These are phyloP conservation scores for Pseudocercospora ulei DNA, from an alignment of 2,329 filamentous ascomycete genomes.

Conservation along the genomic window DNA sequence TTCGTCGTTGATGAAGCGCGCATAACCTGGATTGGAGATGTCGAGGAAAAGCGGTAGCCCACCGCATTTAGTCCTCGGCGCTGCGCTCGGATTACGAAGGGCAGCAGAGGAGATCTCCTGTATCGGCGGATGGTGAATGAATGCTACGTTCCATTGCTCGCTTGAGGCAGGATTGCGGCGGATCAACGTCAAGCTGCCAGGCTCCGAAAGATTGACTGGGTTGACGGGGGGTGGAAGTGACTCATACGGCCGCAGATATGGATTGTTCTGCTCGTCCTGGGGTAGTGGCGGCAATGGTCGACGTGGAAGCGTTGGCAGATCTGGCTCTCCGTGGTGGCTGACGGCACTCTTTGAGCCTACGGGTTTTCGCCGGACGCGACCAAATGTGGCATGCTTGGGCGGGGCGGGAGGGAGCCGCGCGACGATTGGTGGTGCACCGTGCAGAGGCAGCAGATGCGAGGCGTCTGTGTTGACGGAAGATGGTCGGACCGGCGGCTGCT, in stretches of 20 bases:
- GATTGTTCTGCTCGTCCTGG: conserved; percentile 24
- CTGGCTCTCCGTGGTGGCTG: conserved; percentile 2
- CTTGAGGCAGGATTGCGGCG: conserved; percentile 43
- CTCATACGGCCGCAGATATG: conserved; percentile 21
- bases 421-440: conserved; percentile 13
- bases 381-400: conserved; percentile 9
- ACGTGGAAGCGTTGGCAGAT: conserved; percentile 22
- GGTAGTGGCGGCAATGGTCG: conserved; percentile 27
- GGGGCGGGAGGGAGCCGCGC: conserved; percentile 8
- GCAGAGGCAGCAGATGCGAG: conserved; percentile 16
- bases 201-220: conserved; percentile 10
- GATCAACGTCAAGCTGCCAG: conserved; percentile 41
- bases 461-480: conserved; percentile 24
- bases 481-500: conserved; percentile 30
- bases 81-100: conserved; percentile 26
- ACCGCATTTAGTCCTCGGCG: conserved; percentile 32
- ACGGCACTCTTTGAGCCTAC: conserved; percentile 10
- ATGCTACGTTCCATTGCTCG: conserved; percentile 46
- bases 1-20: conserved; percentile 43
- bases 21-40: conserved; percentile 52
- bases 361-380: conserved; percentile 25
- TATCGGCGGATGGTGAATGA: conserved; percentile 41
- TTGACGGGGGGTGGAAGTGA: conserved; percentile 12
- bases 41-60: conserved; percentile 45
- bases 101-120: conserved; percentile 40